Evolutionary conservation across 306 rosid species (phyloP).

Genomic region (Crotalaria pallida): DNA sequence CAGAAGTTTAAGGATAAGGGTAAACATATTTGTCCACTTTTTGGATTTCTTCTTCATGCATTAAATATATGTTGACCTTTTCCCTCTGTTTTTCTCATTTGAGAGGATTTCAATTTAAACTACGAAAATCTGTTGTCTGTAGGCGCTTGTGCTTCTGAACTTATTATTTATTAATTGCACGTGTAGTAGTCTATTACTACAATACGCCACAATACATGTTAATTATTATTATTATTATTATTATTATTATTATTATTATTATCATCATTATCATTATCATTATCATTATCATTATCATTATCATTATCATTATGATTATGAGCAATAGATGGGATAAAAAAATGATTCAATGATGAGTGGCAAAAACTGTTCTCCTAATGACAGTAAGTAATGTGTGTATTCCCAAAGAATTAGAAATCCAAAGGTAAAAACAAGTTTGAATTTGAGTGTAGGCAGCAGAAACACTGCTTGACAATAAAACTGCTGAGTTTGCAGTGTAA

Average conservation of each 20-base stretch:
- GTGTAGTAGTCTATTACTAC: not conserved
- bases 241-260: no score
- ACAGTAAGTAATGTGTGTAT: not conserved
- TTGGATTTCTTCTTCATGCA: not conserved
- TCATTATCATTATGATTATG: no score
- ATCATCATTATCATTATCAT: no score
- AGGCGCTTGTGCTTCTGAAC: not conserved
- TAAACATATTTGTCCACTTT: slow-evolving; percentile 21
- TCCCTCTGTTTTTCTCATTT: not conserved
- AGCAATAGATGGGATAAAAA: not conserved
- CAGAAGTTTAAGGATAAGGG: slow-evolving; percentile 83
- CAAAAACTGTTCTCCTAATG: not conserved
- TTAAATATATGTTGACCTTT: not conserved
- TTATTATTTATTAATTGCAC: not conserved
- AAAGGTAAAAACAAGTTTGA: not conserved
- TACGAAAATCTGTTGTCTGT: not conserved
- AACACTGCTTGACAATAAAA: not conserved
- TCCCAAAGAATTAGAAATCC: not conserved
- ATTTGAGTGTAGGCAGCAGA: not conserved
- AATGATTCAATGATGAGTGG: not conserved
- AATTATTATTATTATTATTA: no score
- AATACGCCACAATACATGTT: not conserved
- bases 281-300: no score
- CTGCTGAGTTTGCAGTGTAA: not conserved
- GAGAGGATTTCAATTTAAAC: slow-evolving; percentile 8